Conservation (phyloP, 2,329 filamentous ascomycete species). For the Diaporthe sp. region DNA sequence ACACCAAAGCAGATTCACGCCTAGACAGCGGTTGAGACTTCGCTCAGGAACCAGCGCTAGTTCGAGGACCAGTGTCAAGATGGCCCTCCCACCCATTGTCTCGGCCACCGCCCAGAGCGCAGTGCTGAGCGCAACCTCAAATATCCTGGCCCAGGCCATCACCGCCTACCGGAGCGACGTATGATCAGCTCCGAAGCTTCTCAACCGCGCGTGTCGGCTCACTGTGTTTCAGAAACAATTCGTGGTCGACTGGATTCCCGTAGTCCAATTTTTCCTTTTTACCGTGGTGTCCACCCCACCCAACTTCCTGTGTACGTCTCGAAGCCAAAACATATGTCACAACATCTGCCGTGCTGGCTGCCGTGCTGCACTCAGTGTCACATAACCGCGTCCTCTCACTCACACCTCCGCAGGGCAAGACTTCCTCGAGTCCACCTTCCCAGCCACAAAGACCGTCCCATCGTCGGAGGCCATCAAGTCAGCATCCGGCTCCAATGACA, state of each 20-base stretch:
- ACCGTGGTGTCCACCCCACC: slow-evolving; percentile 80
- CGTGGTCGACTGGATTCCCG: slow-evolving; percentile 73
- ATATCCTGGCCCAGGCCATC: slow-evolving; percentile 80
- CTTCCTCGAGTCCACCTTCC: slow-evolving; percentile 81
- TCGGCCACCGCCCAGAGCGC: slow-evolving; percentile 75
- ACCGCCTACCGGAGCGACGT: slow-evolving; percentile 73
- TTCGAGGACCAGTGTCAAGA: slow-evolving; percentile 40
- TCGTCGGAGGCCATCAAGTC: slow-evolving; percentile 55
- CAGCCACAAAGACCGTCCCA: slow-evolving; percentile 69
- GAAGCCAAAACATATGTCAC: not conserved
- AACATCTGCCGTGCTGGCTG: not conserved
- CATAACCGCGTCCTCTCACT: slow-evolving; percentile 5
- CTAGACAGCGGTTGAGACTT: not conserved
- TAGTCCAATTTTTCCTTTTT: slow-evolving; percentile 84
- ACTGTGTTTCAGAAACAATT: slow-evolving; percentile 64
- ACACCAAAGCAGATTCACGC: not conserved
- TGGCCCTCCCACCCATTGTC: slow-evolving; percentile 65
- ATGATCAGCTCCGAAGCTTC: slow-evolving; percentile 44
- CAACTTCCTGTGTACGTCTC: slow-evolving; percentile 81
- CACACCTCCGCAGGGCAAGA: slow-evolving; percentile 71
- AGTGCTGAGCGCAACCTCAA: slow-evolving; percentile 75
- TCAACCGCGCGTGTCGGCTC: slow-evolving; percentile 9
- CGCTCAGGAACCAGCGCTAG: not conserved
- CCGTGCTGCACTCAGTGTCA: not conserved
- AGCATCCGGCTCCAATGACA: slow-evolving; percentile 56